These are phyloP conservation scores for Onygenales sp. DNA, from an alignment of 2,329 filamentous ascomycete species.

Conservation along the genomic window DNA sequence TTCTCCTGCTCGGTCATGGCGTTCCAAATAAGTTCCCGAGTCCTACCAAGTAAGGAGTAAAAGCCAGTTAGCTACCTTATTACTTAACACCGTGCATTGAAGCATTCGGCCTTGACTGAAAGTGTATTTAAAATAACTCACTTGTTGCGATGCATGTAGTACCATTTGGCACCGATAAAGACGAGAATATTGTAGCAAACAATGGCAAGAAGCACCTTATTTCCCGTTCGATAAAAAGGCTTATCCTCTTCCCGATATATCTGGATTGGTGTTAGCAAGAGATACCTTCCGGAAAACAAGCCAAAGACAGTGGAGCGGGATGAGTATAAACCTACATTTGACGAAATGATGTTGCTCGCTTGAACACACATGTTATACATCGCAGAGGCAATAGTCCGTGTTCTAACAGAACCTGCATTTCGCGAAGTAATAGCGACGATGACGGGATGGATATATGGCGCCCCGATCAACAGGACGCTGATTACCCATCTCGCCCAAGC, in stretches of 20 bases:
- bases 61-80: conserved; percentile 2
- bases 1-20: conserved; percentile 30
- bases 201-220: conserved; percentile 47
- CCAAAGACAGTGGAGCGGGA: neutral
- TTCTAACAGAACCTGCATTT: conserved; percentile 33
- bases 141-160: conserved; percentile 33
- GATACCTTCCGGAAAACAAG: no score
- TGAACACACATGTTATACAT: conserved; percentile 40
- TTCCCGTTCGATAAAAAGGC: conserved; percentile 49
- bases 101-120: no score
- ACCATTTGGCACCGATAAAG: conserved; percentile 38
- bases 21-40: conserved; percentile 22
- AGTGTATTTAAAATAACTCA: neutral
- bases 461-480: conserved; percentile 45
- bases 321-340: conserved; percentile 21
- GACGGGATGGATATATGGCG: conserved; percentile 52
- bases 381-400: conserved; percentile 32
- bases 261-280: conserved; percentile 20
- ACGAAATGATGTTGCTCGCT: conserved; percentile 29
- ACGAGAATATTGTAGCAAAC: conserved; percentile 39
- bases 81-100: no score
- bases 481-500: conserved; percentile 47
- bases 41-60: conserved; percentile 16
- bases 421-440: conserved; percentile 36
- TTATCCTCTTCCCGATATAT: conserved; percentile 47